Evolutionary conservation across 2,329 filamentous ascomycete genomes (phyloP).

Genomic region (Trichoderma simmonsii): DNA sequence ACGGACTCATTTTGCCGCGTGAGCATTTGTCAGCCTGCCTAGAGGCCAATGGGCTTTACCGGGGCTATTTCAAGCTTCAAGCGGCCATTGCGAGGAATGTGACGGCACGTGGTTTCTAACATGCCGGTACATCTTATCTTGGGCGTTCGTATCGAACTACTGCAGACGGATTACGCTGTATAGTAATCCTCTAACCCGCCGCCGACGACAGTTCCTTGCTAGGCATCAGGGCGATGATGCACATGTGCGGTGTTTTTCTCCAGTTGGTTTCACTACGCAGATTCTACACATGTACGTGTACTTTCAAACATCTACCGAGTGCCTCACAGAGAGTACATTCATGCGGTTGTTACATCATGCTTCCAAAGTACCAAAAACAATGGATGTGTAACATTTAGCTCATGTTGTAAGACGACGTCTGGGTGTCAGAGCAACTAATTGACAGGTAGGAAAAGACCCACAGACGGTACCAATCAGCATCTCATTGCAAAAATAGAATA

Average conservation of each 20-base stretch:
- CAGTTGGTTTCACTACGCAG: background rate
- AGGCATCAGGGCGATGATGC: background rate
- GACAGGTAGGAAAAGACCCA: background rate
- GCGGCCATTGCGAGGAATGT: background rate
- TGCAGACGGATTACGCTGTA: background rate
- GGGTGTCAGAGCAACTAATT: background rate
- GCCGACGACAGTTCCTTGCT: background rate
- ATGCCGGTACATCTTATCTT: background rate
- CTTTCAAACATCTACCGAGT: background rate
- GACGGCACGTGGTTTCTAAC: background rate
- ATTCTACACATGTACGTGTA: background rate
- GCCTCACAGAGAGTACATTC: background rate
- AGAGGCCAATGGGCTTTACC: background rate
- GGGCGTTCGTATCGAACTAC: background rate
- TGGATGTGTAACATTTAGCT: background rate
- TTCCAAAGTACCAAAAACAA: background rate
- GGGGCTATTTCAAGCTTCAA: background rate
- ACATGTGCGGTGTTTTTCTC: background rate
- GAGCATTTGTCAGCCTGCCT: slow-evolving; percentile 1
- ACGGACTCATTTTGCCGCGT: background rate
- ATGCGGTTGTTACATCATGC: background rate
- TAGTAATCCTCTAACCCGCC: background rate
- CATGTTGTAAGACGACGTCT: background rate
- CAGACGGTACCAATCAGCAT: background rate
- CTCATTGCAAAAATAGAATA: background rate